Conservation (phyloP, 83 land plant genomes). For the Thuja plicata region DNA sequence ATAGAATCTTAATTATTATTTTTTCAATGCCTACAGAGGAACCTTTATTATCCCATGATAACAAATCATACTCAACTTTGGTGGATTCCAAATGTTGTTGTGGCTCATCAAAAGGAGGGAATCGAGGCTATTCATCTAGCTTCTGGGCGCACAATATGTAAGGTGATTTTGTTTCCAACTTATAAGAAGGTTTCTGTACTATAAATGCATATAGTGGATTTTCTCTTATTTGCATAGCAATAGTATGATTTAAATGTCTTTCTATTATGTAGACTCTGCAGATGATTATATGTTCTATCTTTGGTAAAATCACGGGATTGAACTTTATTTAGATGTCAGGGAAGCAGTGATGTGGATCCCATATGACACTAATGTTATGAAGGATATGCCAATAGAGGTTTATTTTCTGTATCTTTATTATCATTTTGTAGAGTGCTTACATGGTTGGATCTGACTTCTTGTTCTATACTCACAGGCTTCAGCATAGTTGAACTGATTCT, state of each 20-base stretch:
- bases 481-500: background rate
- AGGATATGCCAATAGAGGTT: background rate
- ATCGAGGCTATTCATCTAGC: slow-evolving; percentile 97
- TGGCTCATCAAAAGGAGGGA: slow-evolving; percentile 95
- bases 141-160: slow-evolving; percentile 87
- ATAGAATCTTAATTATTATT: background rate
- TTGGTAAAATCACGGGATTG: background rate
- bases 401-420: background rate
- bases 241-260: background rate
- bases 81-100: slow-evolving; percentile 99
- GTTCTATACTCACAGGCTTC: background rate
- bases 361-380: background rate
- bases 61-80: slow-evolving; percentile 88
- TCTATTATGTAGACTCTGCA: background rate
- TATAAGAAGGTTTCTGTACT: background rate
- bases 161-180: slow-evolving; percentile 48
- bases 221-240: background rate
- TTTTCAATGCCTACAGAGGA: slow-evolving; percentile 45
- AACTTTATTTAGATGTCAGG: background rate
- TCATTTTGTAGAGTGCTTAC: background rate
- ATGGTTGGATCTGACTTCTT: background rate
- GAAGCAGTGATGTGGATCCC: background rate
- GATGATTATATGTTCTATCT: background rate
- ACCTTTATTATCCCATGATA: slow-evolving; percentile 71
- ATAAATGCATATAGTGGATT: background rate